Percentiles rank a stretch among this genome's conserved stretches.
Conservation (phyloP, 1,139 yeast species). For the Pichia sp. region DNA sequence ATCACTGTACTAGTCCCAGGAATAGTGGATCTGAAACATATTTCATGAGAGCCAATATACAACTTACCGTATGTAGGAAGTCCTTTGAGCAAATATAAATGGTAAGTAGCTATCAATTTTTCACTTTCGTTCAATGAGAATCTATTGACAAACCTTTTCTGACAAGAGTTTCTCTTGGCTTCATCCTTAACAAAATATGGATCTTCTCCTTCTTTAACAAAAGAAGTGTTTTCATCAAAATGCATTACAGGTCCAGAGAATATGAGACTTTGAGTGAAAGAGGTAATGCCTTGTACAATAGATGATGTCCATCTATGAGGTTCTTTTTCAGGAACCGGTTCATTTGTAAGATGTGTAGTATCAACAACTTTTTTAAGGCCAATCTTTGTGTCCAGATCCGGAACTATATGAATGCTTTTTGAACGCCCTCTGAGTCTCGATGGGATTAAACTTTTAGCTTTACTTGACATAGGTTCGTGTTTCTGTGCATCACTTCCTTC, state of each 20-base stretch:
- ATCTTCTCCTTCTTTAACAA: conserved; percentile 39
- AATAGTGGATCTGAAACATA: conserved; percentile 75
- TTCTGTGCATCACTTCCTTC: neutral
- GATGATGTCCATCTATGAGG: conserved; percentile 25
- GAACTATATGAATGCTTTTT: conserved; percentile 1
- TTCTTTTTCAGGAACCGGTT: neutral
- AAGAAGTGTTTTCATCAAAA: conserved; percentile 39
- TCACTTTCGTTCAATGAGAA: conserved; percentile 58
- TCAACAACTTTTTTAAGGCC: conserved; percentile 9
- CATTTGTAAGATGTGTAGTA: conserved; percentile 2
- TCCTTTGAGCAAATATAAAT: conserved; percentile 63
- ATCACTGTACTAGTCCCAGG: conserved; percentile 78
- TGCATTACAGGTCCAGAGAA: conserved; percentile 45
- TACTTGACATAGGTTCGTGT: neutral
- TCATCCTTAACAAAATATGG: conserved; percentile 41
- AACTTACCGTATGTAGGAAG: conserved; percentile 80
- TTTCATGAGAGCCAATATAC: conserved; percentile 58
- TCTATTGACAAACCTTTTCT: conserved; percentile 52
- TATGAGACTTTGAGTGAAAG: conserved; percentile 26
- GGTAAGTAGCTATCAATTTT: conserved; percentile 61
- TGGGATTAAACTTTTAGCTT: neutral
- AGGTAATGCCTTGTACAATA: conserved; percentile 28
- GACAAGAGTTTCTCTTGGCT: conserved; percentile 44
- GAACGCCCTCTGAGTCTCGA: conserved; percentile 2
- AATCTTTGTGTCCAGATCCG: conserved; percentile 4